Evolutionary conservation across 1,139 yeast species (phyloP).

Genomic region (Magnusiomyces paraingens): DNA sequence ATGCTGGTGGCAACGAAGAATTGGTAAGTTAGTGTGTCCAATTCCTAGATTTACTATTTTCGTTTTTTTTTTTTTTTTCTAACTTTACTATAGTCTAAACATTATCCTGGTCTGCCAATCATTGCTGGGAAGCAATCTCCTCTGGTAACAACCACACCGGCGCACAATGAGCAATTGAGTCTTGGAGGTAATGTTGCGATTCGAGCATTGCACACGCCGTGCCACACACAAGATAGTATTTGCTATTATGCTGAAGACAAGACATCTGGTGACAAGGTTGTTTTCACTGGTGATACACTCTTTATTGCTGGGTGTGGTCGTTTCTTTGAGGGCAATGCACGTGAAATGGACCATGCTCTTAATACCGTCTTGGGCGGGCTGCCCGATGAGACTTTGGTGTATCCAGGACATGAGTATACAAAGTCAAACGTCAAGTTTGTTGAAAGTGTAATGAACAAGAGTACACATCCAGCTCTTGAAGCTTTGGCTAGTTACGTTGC

Average conservation of each 20-base stretch:
- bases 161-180: constrained; percentile 41
- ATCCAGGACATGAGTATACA: constrained; percentile 96
- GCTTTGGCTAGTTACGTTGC: constrained; percentile 46
- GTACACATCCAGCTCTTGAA: constrained; percentile 40
- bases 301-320: constrained; percentile 96
- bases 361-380: constrained; percentile 50
- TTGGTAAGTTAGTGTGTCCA: constrained; percentile 24
- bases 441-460: constrained; percentile 48
- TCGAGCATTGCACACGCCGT: constrained; percentile 88
- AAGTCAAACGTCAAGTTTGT: constrained; percentile 73
- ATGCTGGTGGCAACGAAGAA: constrained; percentile 76
- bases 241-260: constrained; percentile 72
- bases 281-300: constrained; percentile 92
- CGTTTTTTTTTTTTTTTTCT: constrained; percentile 6
- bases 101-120: constrained; percentile 54
- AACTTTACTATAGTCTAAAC: constrained; percentile 20
- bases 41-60: not conserved
- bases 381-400: constrained; percentile 63
- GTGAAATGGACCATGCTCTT: constrained; percentile 70
- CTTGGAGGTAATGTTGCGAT: constrained; percentile 59
- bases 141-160: constrained; percentile 59
- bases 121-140: constrained; percentile 84
- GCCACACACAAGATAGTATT: constrained; percentile 94
- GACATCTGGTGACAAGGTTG: constrained; percentile 56
- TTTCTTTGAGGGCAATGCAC: constrained; percentile 85